Base-by-base conservation (phyloP, 1,284 basidiomycete species). In the Fomitiporia mediterranea region DNA sequence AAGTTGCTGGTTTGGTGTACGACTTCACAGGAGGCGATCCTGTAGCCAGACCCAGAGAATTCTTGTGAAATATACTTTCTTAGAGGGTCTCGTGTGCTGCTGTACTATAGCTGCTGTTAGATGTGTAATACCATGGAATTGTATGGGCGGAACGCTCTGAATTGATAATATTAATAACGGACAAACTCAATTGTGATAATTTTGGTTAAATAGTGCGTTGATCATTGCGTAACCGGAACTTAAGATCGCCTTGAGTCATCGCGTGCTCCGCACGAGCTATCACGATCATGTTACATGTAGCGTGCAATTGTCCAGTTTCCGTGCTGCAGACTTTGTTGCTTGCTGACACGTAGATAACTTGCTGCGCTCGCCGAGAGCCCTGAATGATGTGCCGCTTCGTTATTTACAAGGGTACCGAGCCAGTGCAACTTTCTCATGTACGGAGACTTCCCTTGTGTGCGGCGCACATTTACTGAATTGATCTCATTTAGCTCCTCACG, bases 371-470 rank as follows among this genome's bases (percentile, higher is more conserved):
- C 13, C 30, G 30, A 55, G 4, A 15, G 17, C n/a, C 53, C 53
- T 38, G 51, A 49, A 28, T 15, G 23, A 91, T 93, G 90, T 93
- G 90, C 68, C 88, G 90, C 30, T 89, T 94, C 65, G 87, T 93
- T 61, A 89, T 95, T 47, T 94, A 94, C 79, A 94, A 94, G 70
- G 91, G 92, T 64, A 87, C 87, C 11, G 85, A 88, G 58, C 90
- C 92, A 2, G 91, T 94, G 51, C 51, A 53, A 25, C 51, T 53
- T 43, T 53, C 27, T 21, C 92, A 95, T 77, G 85, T 86, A 62
- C 62, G 80, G n/a, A 69, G 6, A 11, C 51, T 30, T 25, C 49
- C 15, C 15, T 39, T 49, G 43, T 27, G 7, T 54, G 35, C 37
- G 17, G n/a, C 17, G 17, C 25, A 17, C 46, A 8, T 32, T 13